Base-by-base conservation (phyloP, 495 filamentous ascomycete genomes). In the Podospora anserina region DNA sequence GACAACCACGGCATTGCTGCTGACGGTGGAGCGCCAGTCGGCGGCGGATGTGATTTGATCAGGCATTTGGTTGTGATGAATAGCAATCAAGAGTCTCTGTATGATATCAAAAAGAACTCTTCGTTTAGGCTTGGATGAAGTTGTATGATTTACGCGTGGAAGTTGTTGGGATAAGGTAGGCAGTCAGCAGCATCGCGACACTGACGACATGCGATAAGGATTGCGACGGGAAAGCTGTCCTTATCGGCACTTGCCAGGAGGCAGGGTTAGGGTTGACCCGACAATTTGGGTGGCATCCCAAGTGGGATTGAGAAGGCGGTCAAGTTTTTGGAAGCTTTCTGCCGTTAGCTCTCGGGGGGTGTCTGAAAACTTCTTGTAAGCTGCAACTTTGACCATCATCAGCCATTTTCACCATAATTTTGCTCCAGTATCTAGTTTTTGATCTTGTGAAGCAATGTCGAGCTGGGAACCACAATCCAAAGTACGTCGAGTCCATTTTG, bases 11-110 rank as follows among this genome's bases (percentile, higher is more conserved):
- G 75, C 74, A 49, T 80, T 80, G 26, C 79, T 80, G 62, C 69
- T 67, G 16, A 84, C 65, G 27, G 78, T 73, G 63, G 79, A 77
- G 68, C 78, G 76, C 78, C 81, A 84, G 71, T 84, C 78, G 74
- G 72, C 74, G 6, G 78, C 56, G 4, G 82, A 84, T 63, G 66
- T 63, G 66, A 84, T 80, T 18, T 77, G 69, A 7, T 49, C 39
- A 13, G 39, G 39, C 39, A 49, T 49, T 49, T 49, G 39, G 39
- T 11, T 49, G 5, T 49, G 7, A 2, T 49, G 0, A 13, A 11
- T 49, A 13, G 15, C 9, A 49, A 49, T 49, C 1, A 39, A 49
- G 39, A 18, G 39, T 11, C 15, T 49, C 39, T 23, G 39, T 49
- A 18, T 16, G 15, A 49, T 23, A 2, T 16, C 39, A 16, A 2